phyloP scores from a whole-genome alignment of 2,329 filamentous ascomycete species.

The Paraconiothyrium brasiliense region DNA sequence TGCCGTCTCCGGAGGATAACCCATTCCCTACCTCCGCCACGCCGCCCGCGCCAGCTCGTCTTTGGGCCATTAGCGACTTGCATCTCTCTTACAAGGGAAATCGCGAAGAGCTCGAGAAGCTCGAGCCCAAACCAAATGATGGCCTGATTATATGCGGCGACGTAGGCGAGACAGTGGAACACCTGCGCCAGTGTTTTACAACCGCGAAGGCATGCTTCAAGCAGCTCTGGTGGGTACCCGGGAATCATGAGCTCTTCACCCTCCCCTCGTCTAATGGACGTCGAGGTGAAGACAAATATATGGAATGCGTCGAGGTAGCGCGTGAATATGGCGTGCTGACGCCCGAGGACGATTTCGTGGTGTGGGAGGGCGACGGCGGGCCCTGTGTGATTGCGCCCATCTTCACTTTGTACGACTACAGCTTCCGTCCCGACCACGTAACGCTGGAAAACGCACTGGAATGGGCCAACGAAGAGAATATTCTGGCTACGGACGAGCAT shows the following conservation, averaged over 20 bases:
- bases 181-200: slow-evolving; percentile 47
- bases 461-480: slow-evolving; percentile 57
- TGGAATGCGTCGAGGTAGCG: slow-evolving; percentile 63
- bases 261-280: slow-evolving; percentile 51
- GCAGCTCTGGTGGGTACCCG: slow-evolving; percentile 65
- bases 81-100: slow-evolving; percentile 59
- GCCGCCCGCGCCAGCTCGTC: slow-evolving; percentile 28
- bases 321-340: slow-evolving; percentile 63
- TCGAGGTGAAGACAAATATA: slow-evolving; percentile 64
- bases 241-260: slow-evolving; percentile 68
- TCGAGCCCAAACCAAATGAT: slow-evolving; percentile 52
- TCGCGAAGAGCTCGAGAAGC: slow-evolving; percentile 54
- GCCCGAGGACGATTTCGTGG: slow-evolving; percentile 64
- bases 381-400: slow-evolving; percentile 63
- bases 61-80: slow-evolving; percentile 59
- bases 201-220: slow-evolving; percentile 55
- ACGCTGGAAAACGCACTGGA: slow-evolving; percentile 58
- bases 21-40: not conserved
- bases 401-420: slow-evolving; percentile 70
- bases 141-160: slow-evolving; percentile 59
- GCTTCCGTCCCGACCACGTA: slow-evolving; percentile 62
- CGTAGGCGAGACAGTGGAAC: slow-evolving; percentile 47
- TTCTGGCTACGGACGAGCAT: slow-evolving; percentile 58
- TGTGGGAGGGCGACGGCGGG: slow-evolving; percentile 63
- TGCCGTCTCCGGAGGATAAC: not conserved